Conservation (phyloP, 371 early-diverging fungal genomes). For the Mortierella sp. region DNA sequence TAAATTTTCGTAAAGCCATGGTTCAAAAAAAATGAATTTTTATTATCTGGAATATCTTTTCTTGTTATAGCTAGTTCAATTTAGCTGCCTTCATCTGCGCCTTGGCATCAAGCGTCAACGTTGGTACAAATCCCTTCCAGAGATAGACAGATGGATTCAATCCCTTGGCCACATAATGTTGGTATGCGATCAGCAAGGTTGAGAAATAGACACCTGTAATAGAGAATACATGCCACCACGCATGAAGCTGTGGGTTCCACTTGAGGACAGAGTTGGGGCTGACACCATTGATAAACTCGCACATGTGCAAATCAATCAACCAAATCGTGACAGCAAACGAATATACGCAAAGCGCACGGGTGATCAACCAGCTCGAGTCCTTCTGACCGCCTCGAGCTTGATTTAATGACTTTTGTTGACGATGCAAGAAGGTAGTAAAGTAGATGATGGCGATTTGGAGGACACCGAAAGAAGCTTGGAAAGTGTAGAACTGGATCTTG, state of each 20-base stretch:
- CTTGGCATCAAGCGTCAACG: slow-evolving; percentile 27
- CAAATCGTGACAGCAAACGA: slow-evolving; percentile 44
- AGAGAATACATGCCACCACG: slow-evolving; percentile 55
- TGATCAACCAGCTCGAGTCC: slow-evolving; percentile 40
- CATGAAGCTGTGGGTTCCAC: slow-evolving; percentile 56
- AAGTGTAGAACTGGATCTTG: slow-evolving; percentile 48
- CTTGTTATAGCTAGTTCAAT: slow-evolving; percentile 9
- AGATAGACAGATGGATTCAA: slow-evolving; percentile 36
- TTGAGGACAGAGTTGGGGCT: slow-evolving; percentile 36
- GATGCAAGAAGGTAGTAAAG: slow-evolving; percentile 35
- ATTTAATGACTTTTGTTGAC: slow-evolving; percentile 21
- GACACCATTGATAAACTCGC: slow-evolving; percentile 55
- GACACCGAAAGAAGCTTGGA: slow-evolving; percentile 52
- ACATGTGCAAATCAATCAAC: slow-evolving; percentile 48
- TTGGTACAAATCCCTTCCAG: slow-evolving; percentile 47
- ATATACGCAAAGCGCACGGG: slow-evolving; percentile 42
- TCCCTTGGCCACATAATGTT: slow-evolving; percentile 48
- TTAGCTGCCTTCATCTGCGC: slow-evolving; percentile 11
- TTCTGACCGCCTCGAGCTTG: slow-evolving; percentile 6
- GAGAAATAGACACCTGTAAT: slow-evolving; percentile 47
- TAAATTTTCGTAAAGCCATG: background rate
- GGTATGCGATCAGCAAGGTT: slow-evolving; percentile 41
- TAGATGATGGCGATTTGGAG: slow-evolving; percentile 46
- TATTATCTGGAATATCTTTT: background rate
- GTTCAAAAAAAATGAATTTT: background rate